phyloP scores from a whole-genome alignment of 2,329 filamentous ascomycete species.

The Botrytis hyacinthi region DNA sequence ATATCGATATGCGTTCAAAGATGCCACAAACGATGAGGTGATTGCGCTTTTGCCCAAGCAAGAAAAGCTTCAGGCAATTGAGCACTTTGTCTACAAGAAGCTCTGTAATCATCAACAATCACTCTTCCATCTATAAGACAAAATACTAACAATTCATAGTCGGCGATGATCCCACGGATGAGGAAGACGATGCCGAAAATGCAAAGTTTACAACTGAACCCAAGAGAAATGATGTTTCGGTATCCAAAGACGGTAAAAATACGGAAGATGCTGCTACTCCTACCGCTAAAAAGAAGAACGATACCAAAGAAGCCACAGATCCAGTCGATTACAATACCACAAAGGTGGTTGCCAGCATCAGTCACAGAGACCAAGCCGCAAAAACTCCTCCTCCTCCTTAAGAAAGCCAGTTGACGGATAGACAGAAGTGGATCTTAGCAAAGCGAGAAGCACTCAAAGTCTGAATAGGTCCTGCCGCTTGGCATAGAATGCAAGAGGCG shows the following conservation, averaged over 20 bases:
- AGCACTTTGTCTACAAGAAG: not conserved
- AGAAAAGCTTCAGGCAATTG: not conserved
- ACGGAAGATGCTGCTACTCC: not conserved
- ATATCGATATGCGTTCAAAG: not conserved
- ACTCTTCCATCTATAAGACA: not conserved
- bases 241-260: not conserved
- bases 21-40: not conserved
- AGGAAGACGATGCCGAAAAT: accelerated
- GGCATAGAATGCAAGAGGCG: not conserved
- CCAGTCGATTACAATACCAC: not conserved
- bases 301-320: not conserved
- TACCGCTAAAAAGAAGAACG: accelerated
- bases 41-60: not conserved
- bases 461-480: not conserved
- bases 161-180: not conserved
- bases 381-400: not conserved
- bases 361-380: not conserved
- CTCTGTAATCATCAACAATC: not conserved
- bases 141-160: not conserved
- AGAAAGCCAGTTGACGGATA: not conserved
- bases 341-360: not conserved
- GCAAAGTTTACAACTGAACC: not conserved
- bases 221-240: not conserved
- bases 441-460: not conserved
- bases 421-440: not conserved